Evolutionary conservation across 805 yeast species (phyloP), one percentile per base, ranked within the genome.

Genomic region (Saturnispora serradocipensis): DNA sequence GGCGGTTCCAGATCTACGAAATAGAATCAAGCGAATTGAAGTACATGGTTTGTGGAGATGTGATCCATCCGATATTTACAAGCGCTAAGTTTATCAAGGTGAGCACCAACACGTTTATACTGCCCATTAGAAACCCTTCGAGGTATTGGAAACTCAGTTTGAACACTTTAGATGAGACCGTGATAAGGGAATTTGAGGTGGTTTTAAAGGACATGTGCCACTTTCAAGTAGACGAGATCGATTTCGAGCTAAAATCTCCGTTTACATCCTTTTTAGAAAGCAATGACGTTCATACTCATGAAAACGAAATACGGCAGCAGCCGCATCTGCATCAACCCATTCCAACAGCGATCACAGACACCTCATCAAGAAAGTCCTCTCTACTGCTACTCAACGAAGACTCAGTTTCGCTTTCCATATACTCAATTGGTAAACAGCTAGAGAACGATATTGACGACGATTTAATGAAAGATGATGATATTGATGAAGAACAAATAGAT

Each of bases 31-130:
- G 75, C 53, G 73, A 70, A 53, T 82, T 81, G 8, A 76, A 82
- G 1, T 84, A 82, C 61, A 61, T 84, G 40, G 76, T 80, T 11
- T 84, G 88, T 66, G 89, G 86, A 0, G 71, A 80, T 5, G 77
- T 87, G 38, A 77, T 86, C 2, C 86, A 86, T 61, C 95, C 96
- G 4, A 75, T 87, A 13, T 67, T 87, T 49, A 87, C 88, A 3
- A 77, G 74, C 54, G 64, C 83, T 50, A 77, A 80, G 58, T 71
- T 87, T 2, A 64, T 84, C 54, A 69, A 86, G 58, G 72, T 75
- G 10, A 67, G 69, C 22, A 55, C 53, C 45, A 71, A 70, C 47
- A 76, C 74, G 57, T 83, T 82, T 57, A 72, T 84, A 2, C 62
- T 86, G 16, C 82, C 88, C 0, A 72, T 87, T 52, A 79, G 78